Evolutionary conservation across 441 rosid species (phyloP).

Genomic region (Syzygium syzygioides): DNA sequence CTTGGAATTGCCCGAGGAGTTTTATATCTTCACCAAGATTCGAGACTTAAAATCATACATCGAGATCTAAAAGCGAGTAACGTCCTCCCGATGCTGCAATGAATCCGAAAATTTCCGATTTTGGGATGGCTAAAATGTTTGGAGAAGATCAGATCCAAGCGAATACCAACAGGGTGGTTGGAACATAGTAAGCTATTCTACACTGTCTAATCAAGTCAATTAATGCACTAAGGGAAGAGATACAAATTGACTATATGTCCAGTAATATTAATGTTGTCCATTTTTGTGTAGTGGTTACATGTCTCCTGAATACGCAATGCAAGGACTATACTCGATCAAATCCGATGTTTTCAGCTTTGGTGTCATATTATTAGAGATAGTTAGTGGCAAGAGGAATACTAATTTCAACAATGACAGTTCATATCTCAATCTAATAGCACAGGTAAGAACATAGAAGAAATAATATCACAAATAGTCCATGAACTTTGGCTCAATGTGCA

Average conservation of each 20-base stretch:
- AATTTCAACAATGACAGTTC: background rate
- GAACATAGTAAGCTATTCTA: background rate
- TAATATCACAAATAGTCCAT: too few relatives aligned
- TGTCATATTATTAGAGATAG: background rate
- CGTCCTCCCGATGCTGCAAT: background rate
- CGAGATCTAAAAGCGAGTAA: background rate
- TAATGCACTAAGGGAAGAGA: background rate
- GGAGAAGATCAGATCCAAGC: background rate
- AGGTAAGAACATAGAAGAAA: too few relatives aligned
- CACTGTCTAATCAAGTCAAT: background rate
- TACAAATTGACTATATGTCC: background rate
- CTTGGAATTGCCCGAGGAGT: background rate
- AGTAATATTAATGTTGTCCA: fast-evolving
- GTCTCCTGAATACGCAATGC: background rate
- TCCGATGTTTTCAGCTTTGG: background rate
- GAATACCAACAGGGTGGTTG: background rate
- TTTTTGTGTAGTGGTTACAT: background rate
- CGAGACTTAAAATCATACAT: background rate
- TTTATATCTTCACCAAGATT: background rate
- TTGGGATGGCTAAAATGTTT: background rate
- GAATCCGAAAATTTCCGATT: background rate
- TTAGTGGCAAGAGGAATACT: background rate
- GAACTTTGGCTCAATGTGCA: too few relatives aligned
- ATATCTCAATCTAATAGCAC: background rate
- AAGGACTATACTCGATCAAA: background rate